A percentile compares a stretch with the other conserved stretches of the same genome.
phyloP scores from a whole-genome alignment of 108 stramenopile genomes.

The Skeletonema tropicum region DNA sequence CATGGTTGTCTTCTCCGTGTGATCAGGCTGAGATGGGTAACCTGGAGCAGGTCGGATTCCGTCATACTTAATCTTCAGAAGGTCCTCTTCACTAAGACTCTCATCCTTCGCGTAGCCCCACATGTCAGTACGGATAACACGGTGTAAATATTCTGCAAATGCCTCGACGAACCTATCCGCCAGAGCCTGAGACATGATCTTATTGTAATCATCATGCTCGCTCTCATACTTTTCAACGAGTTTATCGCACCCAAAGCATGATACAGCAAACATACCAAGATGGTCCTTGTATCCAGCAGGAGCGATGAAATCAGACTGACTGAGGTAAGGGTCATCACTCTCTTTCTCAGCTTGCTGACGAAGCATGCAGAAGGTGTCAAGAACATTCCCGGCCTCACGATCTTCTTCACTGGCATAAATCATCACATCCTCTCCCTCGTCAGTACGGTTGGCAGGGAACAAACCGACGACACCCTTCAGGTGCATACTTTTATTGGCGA shows the following conservation, averaged over 20 bases:
- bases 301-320: constrained; percentile 99
- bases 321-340: constrained; percentile 93
- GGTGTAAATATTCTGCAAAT: constrained; percentile 99
- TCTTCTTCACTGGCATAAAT: constrained; percentile 89
- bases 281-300: constrained; percentile 95
- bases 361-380: constrained; percentile 95
- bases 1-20: constrained; percentile 99
- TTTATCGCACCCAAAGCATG: constrained; percentile 95
- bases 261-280: constrained; percentile 97
- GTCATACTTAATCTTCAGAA: constrained; percentile 99
- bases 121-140: constrained; percentile 91
- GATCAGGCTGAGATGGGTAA: constrained; percentile 99
- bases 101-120: constrained; percentile 98
- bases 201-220: constrained; percentile 97
- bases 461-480: constrained; percentile 95
- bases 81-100: constrained; percentile 84
- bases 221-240: constrained; percentile 90
- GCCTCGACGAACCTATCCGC: constrained; percentile 99
- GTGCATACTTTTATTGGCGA: constrained; percentile 83
- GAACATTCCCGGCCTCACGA: constrained; percentile 66
- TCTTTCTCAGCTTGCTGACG: constrained; percentile 99
- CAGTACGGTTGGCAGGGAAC: constrained; percentile 94
- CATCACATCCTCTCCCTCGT: constrained; percentile 96
- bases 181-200: constrained; percentile 99
- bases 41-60: constrained; percentile 99